These are phyloP conservation scores for Pilobolus umbonatus DNA, from an alignment of 192 early-diverging fungal genomes.

Conservation along the genomic window DNA sequence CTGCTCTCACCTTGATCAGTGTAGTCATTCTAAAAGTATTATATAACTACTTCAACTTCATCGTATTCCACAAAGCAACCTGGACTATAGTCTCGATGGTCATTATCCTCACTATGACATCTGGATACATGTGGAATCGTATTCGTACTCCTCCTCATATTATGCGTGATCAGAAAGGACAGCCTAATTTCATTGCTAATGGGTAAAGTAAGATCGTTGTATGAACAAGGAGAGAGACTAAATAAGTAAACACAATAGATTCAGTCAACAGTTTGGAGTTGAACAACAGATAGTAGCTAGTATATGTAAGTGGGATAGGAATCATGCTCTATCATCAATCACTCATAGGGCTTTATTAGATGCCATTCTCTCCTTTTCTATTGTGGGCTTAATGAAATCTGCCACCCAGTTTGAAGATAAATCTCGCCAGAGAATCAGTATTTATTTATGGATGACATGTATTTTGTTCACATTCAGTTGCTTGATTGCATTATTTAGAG, in stretches of 20 bases:
- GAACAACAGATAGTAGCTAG: conserved; percentile 70
- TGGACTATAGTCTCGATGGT: conserved; percentile 52
- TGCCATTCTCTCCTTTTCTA: conserved; percentile 46
- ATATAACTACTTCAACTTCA: conserved; percentile 33
- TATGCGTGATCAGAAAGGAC: conserved; percentile 43
- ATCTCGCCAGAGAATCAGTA: conserved; percentile 46
- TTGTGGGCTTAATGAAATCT: conserved; percentile 49
- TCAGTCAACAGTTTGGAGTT: conserved; percentile 62
- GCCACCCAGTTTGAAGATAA: conserved; percentile 53
- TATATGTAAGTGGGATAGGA: conserved; percentile 51
- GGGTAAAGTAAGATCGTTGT: conserved; percentile 33
- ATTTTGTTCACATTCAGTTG: conserved; percentile 65
- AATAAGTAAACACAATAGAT: conserved; percentile 20
- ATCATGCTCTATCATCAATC: not conserved
- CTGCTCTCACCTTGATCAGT: conserved; percentile 29
- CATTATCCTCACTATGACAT: conserved; percentile 64
- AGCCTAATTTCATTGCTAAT: conserved; percentile 51
- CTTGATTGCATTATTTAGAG: conserved; percentile 59
- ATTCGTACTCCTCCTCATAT: conserved; percentile 73
- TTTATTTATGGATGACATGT: conserved; percentile 54
- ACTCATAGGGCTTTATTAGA: conserved; percentile 38
- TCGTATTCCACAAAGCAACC: conserved; percentile 50
- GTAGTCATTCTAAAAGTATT: conserved; percentile 37
- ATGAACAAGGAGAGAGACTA: no score
- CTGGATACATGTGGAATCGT: conserved; percentile 84